Base-by-base conservation (phyloP, 306 rosid genomes). In the Cucurbita moschata region DNA sequence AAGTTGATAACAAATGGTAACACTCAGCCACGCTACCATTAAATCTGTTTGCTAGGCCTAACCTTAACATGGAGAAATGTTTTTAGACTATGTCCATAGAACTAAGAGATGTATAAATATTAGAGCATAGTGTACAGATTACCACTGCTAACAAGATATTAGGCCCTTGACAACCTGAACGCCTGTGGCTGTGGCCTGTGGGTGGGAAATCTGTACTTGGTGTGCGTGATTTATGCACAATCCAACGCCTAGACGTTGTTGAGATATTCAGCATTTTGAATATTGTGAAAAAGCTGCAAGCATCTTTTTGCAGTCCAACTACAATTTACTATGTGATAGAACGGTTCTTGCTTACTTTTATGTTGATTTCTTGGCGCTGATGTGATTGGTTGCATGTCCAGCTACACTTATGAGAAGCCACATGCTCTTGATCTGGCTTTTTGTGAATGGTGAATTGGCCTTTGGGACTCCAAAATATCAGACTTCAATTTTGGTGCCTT, bases 1-100 rank as follows among this genome's bases (percentile, higher is more conserved):
- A 90, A 81, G 80, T 76, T 85, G 80, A 77, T 84, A 77, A 76
- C 80, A 14, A 44, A 3, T 46, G 72, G 70, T 39, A 15, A 63
- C 30, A 5, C 50, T 14, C 43, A 40, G 7, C 38, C 35, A 30
- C 35, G 35, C 35, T 30, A 30, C 35, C 35, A 30, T 30, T 30
- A 30, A 30, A 30, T 30, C 35, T 30, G 13, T 62, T 38, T 10
- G 13, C 69, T 38, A 38, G 15, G 49, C 46, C 13, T 30, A 61
- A 37, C 69, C 69, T 63, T 63, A 16, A 16, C 68, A 62, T 62
- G 47, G 43, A 38, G 19, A 11, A 39, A 54, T n/a, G 1, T 13
- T 59, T 59, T 26, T 59, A 59, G 40, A 19, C 14, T 5, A 51
- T 54, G 12, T 18, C 1, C 1, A 57, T 10, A 23, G 8, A 57